Base-by-base conservation (phyloP, 306 rosid species). In the Acmispon strigosus region DNA sequence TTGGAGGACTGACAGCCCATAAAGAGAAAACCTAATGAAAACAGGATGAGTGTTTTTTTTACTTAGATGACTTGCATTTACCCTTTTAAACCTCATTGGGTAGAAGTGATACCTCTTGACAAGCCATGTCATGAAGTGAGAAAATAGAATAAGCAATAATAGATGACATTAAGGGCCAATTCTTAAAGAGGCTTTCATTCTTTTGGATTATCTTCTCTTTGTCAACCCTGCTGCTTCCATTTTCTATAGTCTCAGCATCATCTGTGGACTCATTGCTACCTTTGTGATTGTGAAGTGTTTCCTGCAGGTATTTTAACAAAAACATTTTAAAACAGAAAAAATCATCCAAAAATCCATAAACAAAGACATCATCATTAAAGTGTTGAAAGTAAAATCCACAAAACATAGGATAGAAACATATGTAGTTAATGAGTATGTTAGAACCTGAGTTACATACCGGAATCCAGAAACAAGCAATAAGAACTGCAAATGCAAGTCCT, bases 161-260 rank as follows among this genome's bases (percentile, higher is more conserved):
- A 20, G 94, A 66, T 72, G 97, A 90, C 94, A 93, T 88, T 61
- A 90, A 78, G 5, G 96, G 94, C 98, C 96, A 90, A 72, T 93
- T 93, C 79, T 57, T 48, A 10, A 90, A 13, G 70, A 90, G 96
- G 78, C 62, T 90, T 77, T 77, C 80, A 50, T 81, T 62, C 56
- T 79, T 61, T 60, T 59, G 65, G 32, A 43, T 27, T 32, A 8
- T 62, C 55, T 77, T 58, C 12, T 71, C 63, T 69, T 61, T 60
- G 37, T 72, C 44, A 66, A 65, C 66, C 4, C 16, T 52, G 10
- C 11, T 43, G 37, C 72, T 66, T 78, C 78, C 89, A 55, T 65
- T 77, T 83, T 86, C 93, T 71, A 82, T 7, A 8, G 84, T 82
- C 62, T 87, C 89, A 6, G 58, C 51, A 18, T 79, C 73, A 62